A percentile compares a stretch with the other conserved stretches of the same genome.
Evolutionary conservation across 805 yeast species (phyloP).

Genomic region (Saturnispora zaruensis): DNA sequence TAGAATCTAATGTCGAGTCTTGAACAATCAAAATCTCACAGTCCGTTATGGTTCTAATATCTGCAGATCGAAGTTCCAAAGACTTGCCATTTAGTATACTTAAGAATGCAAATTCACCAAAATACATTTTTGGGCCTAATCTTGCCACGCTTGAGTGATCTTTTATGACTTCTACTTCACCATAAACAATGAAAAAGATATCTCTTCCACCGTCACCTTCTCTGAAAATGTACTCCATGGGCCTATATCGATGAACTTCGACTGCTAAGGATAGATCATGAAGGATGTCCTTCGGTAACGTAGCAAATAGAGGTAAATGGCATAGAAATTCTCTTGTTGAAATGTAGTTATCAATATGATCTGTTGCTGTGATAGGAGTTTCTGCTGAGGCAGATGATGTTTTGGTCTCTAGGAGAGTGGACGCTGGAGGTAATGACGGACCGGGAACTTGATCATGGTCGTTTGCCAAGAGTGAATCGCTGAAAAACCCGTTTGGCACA

Average conservation of each 20-base stretch:
- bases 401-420: constrained; percentile 1
- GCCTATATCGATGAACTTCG: constrained; percentile 43
- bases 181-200: constrained; percentile 56
- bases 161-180: constrained; percentile 59
- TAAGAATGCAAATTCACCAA: constrained; percentile 72
- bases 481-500: neutral
- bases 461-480: constrained; percentile 26
- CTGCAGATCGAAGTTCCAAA: constrained; percentile 43
- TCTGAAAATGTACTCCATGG: constrained; percentile 52
- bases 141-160: constrained; percentile 45
- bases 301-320: constrained; percentile 48
- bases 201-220: constrained; percentile 57
- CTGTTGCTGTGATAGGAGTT: constrained; percentile 10
- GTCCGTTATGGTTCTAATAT: constrained; percentile 51
- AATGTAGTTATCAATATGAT: constrained; percentile 44
- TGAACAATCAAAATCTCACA: constrained; percentile 55
- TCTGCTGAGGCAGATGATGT: neutral
- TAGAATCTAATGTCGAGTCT: constrained; percentile 42
- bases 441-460: constrained; percentile 32
- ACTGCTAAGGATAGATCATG: constrained; percentile 59
- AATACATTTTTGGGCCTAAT: constrained; percentile 53
- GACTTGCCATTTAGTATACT: constrained; percentile 30
- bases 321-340: constrained; percentile 48
- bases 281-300: constrained; percentile 48
- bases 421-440: constrained; percentile 31